phyloP scores from a whole-genome alignment of 1,284 basidiomycete species.

The Ustilago xerochloae region DNA sequence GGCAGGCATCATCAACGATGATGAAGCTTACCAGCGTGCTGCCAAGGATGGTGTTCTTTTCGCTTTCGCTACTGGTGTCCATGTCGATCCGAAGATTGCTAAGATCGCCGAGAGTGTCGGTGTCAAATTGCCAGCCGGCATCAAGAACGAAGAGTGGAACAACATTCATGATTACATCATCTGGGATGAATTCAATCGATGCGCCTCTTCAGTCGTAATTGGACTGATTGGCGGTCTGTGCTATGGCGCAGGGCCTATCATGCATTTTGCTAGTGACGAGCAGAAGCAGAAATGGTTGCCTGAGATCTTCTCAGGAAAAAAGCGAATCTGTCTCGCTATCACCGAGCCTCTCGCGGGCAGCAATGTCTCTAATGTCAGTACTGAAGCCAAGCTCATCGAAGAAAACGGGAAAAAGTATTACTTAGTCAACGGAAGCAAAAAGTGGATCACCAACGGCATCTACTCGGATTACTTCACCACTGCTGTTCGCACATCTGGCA shows the following conservation, averaged over 20 bases:
- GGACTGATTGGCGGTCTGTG: constrained; percentile 42
- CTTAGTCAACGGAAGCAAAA: constrained; percentile 69
- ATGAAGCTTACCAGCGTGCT: constrained; percentile 44
- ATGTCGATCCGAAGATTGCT: constrained; percentile 46
- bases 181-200: constrained; percentile 57
- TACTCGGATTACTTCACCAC: constrained; percentile 65
- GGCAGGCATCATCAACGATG: constrained; percentile 37
- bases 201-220: constrained; percentile 44
- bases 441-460: constrained; percentile 68
- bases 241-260: constrained; percentile 48
- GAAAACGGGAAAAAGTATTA: constrained; percentile 66
- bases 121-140: constrained; percentile 46
- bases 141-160: constrained; percentile 57
- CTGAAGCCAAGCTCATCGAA: constrained; percentile 59
- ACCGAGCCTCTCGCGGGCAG: constrained; percentile 66
- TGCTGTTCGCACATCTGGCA: constrained; percentile 68
- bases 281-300: constrained; percentile 55
- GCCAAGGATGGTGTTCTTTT: constrained; percentile 59
- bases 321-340: constrained; percentile 61
- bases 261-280: constrained; percentile 55
- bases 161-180: constrained; percentile 61
- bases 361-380: constrained; percentile 67
- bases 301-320: constrained; percentile 51
- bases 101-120: constrained; percentile 38
- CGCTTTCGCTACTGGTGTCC: constrained; percentile 50